Evolutionary conservation across 2,329 filamentous ascomycete genomes (phyloP), one percentile per base, ranked within the genome.

Genomic region (Lasiodiplodia sp.): DNA sequence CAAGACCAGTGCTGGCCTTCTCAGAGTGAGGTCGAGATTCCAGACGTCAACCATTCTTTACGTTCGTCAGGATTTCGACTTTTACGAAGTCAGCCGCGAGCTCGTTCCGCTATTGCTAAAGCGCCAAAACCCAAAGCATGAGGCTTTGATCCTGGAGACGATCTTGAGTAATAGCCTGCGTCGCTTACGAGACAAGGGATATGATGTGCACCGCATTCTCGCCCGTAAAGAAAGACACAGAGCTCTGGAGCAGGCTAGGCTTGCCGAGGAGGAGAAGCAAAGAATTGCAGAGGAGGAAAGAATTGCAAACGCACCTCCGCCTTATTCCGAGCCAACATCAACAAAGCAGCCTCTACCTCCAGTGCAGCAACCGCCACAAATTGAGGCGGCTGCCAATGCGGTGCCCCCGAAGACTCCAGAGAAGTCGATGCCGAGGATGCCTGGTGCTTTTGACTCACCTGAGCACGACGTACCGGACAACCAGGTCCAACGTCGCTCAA

Each of bases 131-230:
- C 91, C 67, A 25, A 68, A 96, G 75, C 92, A 96, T 76, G 94
- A 95, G 2, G 93, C 93, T 67, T 87, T 97, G 68, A 95, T 96
- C 66, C 89, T 99, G 68, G 96, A 98, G 80, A 94, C 93, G 66
- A 91, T 99, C 71, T 83, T 99, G 47, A 95, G 92, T 69, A 90
- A 96, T 10, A 93, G 95, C 73, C 85, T 99, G 28, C 87, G 92
- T 57, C 90, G 94, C 64, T 83, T 99, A 51, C 90, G 93, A 74
- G 89, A 90, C 70, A 93, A 96, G 71, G 96, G 96, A 1, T 98
- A 97, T 84, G 98, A 99, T 73, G 96, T 99, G 49, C 93, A 97
- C 75, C 91, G 96, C 62, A 98, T 99, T 71, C 85, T 99, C 25
- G 94, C 93, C 0, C 94, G 97, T 75, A 91, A 92, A 74, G 90